Evolutionary conservation across 169 alveolate species (phyloP).

Genomic region (Cryptosporidium ubiquitum): DNA sequence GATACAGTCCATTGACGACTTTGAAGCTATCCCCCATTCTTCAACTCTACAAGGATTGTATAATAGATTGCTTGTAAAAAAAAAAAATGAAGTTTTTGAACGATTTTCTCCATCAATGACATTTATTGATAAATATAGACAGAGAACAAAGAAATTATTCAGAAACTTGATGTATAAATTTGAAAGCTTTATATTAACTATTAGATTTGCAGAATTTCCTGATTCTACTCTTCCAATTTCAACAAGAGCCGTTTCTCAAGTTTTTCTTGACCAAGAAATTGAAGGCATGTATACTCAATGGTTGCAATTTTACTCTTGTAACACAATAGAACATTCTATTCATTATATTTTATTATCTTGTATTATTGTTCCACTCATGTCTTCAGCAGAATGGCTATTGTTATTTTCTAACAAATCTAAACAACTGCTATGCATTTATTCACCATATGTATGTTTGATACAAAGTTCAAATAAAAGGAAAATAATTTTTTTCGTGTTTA

Average conservation of each 20-base stretch:
- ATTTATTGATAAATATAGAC: constrained; percentile 52
- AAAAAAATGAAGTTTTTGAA: constrained; percentile 41
- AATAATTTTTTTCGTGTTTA: constrained; percentile 16
- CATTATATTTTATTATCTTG: constrained; percentile 40
- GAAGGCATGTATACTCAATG: constrained; percentile 67
- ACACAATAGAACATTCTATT: constrained; percentile 5
- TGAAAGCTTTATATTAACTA: constrained; percentile 41
- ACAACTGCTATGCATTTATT: constrained; percentile 21
- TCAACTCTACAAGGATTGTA: constrained; percentile 55
- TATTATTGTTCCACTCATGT: constrained; percentile 20
- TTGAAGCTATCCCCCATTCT: constrained; percentile 52
- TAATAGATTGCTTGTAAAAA: constrained; percentile 8
- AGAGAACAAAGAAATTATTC: constrained; percentile 6
- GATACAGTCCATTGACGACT: constrained; percentile 12
- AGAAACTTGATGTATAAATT: constrained; percentile 38
- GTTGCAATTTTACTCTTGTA: constrained; percentile 51
- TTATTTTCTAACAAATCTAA: constrained; percentile 1
- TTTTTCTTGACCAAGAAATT: constrained; percentile 63
- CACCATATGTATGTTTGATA: constrained; percentile 52
- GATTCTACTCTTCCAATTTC: constrained; percentile 56
- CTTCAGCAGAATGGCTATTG: constrained; percentile 47
- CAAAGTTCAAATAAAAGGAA: constrained; percentile 22
- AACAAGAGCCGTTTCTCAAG: constrained; percentile 61
- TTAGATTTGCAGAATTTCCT: constrained; percentile 50
- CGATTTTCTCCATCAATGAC: constrained; percentile 53